Percentiles rank a stretch among this genome's conserved stretches.
Conservation (phyloP, 768 basidiomycete species). For the Grammothele lineata region DNA sequence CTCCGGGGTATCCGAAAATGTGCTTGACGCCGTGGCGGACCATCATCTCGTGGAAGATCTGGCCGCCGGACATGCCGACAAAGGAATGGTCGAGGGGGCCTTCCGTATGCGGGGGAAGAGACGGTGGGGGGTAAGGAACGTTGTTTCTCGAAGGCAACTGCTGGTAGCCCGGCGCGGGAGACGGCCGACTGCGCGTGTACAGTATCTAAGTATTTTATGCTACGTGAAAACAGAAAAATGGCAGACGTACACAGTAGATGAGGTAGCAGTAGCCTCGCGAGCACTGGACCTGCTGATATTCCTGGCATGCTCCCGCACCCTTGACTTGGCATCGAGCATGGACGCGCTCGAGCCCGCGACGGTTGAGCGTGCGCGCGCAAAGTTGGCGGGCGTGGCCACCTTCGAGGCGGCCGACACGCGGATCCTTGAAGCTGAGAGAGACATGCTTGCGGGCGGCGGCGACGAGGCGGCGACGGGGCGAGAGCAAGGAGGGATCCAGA, state of each 20-base stretch:
- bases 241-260: constrained; percentile 51
- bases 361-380: constrained; percentile 50
- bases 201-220: constrained; percentile 3
- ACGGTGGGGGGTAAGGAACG: constrained; percentile 32
- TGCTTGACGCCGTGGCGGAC: constrained; percentile 93
- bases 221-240: too few species aligned
- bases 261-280: constrained; percentile 57
- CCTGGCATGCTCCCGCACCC: constrained; percentile 75
- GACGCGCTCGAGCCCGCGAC: constrained; percentile 36
- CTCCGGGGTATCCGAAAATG: constrained; percentile 96
- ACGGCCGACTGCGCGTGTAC: constrained; percentile 47
- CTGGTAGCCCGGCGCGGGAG: constrained; percentile 53
- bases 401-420: constrained; percentile 39
- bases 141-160: constrained; percentile 41
- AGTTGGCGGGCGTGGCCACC: constrained; percentile 28
- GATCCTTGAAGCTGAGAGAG: constrained; percentile 33
- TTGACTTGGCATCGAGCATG: constrained; percentile 75
- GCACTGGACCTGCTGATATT: constrained; percentile 66
- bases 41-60: constrained; percentile 99
- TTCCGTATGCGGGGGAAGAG: constrained; percentile 35
- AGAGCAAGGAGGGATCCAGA: constrained; percentile 5
- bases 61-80: constrained; percentile 89
- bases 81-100: constrained; percentile 75
- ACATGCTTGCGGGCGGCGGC: constrained; percentile 13
- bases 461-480: constrained; percentile 5